These are phyloP conservation scores for Aureobasidium sp. DNA, from an alignment of 2,329 filamentous ascomycete species.

Conservation along the genomic window DNA sequence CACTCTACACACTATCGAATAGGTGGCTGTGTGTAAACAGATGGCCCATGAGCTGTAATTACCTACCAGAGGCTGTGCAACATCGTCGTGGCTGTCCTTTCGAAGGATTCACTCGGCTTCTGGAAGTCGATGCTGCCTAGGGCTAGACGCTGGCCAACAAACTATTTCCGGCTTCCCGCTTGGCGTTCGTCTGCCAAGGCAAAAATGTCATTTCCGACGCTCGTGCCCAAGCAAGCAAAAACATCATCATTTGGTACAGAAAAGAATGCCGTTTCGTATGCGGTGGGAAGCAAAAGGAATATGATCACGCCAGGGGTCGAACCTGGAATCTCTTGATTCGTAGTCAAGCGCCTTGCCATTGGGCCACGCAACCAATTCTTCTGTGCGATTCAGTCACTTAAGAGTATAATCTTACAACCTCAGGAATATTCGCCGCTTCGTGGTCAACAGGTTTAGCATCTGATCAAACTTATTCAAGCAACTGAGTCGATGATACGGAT, in stretches of 20 bases:
- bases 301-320: conserved; percentile 17
- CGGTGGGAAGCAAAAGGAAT: background rate
- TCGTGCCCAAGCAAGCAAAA: background rate
- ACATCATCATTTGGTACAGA: too few species aligned
- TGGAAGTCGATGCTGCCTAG: background rate
- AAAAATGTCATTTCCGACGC: background rate
- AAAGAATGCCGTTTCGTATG: background rate
- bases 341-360: conserved; percentile 55
- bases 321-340: conserved; percentile 28
- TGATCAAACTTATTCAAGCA: too few species aligned
- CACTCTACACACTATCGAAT: background rate
- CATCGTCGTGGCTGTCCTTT: background rate
- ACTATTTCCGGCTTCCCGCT: conserved; percentile 1
- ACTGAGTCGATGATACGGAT: too few species aligned
- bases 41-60: background rate
- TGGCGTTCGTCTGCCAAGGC: background rate
- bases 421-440: too few species aligned
- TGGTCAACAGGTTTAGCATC: too few species aligned
- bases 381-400: background rate
- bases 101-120: background rate
- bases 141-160: background rate
- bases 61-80: conserved; percentile 1
- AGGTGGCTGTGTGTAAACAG: background rate
- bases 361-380: conserved; percentile 36
- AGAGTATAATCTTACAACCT: background rate